Conservation (phyloP, 75 land plant genomes). For the Isoetes taiwanensis region DNA sequence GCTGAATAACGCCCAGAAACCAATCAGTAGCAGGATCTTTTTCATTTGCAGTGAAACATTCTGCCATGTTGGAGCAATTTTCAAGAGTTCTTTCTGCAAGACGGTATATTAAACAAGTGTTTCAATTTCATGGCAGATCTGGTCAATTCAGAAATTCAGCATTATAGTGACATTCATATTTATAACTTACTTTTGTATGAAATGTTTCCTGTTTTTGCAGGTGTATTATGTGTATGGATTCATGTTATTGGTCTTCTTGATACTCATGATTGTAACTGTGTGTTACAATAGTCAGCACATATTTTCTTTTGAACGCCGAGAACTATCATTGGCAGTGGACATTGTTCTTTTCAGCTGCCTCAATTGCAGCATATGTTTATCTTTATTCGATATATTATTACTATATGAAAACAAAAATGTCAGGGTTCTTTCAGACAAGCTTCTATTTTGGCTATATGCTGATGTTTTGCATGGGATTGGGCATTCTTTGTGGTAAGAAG, state of each 20-base stretch:
- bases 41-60: no score
- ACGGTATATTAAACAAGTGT: no score
- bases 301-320: conserved; percentile 95
- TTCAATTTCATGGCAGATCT: no score
- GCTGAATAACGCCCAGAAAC: no score
- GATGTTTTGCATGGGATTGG: conserved; percentile 87
- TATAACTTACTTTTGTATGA: background rate
- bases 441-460: conserved; percentile 93
- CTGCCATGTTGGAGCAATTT: no score
- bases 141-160: no score
- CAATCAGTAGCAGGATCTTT: no score
- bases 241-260: conserved; percentile 83
- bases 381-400: conserved; percentile 87
- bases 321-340: conserved; percentile 99
- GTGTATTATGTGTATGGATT: conserved; percentile 94
- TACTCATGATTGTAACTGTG: conserved; percentile 75
- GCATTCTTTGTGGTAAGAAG: conserved; percentile 95
- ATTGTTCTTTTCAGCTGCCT: conserved; percentile 94
- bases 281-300: conserved; percentile 91
- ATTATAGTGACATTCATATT: no score
- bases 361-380: conserved; percentile 83
- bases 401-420: conserved; percentile 91
- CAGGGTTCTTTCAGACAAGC: conserved; percentile 93
- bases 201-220: conserved; percentile 25
- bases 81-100: no score